These are phyloP conservation scores for Candida tallmaniae DNA, from an alignment of 805 yeast species.

Conservation along the genomic window DNA sequence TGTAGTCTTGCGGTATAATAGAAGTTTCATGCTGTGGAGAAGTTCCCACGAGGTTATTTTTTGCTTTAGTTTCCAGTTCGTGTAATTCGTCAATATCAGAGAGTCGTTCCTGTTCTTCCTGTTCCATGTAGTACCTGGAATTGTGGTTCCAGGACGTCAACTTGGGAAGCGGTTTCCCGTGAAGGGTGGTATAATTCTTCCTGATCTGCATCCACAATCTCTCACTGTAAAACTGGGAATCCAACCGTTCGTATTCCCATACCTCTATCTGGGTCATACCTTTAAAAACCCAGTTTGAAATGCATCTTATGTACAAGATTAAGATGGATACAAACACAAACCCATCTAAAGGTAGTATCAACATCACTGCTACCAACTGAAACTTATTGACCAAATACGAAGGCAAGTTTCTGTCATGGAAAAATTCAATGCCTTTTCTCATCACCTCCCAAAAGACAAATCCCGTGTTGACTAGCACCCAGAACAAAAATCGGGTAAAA, in stretches of 20 bases:
- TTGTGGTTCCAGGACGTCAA: constrained; percentile 44
- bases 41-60: constrained; percentile 2
- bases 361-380: constrained; percentile 52
- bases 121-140: constrained; percentile 14
- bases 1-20: constrained; percentile 34
- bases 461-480: constrained; percentile 55
- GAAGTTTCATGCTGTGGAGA: constrained; percentile 1
- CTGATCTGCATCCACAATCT: constrained; percentile 49
- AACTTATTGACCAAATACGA: constrained; percentile 47
- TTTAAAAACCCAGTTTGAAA: constrained; percentile 45
- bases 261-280: constrained; percentile 89
- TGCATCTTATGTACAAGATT: constrained; percentile 57
- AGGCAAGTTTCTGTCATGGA: constrained; percentile 49
- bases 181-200: constrained; percentile 38
- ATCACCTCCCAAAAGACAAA: constrained; percentile 42
- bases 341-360: constrained; percentile 50
- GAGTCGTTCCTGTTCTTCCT: constrained; percentile 6
- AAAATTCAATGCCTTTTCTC: constrained; percentile 40
- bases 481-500: constrained; percentile 67
- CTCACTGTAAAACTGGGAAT: constrained; percentile 54
- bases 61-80: too few relatives aligned
- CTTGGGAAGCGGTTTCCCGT: constrained; percentile 38
- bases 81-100: neutral
- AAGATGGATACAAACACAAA: constrained; percentile 61
- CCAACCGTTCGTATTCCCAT: constrained; percentile 88